phyloP scores from a whole-genome alignment of 2,329 filamentous ascomycete species.

The Pyrenochaeta sp. region DNA sequence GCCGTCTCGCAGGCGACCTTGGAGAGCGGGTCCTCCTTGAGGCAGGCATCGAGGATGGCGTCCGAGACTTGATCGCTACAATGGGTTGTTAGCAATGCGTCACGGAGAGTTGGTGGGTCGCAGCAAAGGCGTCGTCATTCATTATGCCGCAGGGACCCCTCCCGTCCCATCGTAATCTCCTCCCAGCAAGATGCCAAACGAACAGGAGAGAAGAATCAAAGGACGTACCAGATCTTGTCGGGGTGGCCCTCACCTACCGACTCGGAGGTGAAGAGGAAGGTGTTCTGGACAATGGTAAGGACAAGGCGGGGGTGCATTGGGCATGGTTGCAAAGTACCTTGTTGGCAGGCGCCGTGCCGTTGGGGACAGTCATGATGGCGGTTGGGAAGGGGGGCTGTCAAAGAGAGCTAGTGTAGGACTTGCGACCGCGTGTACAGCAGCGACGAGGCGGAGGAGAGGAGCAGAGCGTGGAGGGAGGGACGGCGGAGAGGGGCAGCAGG shows the following conservation, averaged over 20 bases:
- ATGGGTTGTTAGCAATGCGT: conserved; percentile 29
- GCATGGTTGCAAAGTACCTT: conserved; percentile 31
- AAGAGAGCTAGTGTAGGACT: conserved; percentile 48
- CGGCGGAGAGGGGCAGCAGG: conserved; percentile 37
- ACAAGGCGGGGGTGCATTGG: conserved; percentile 15
- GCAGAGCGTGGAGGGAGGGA: conserved; percentile 20
- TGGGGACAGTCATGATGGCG: conserved; percentile 38
- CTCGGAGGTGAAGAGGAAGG: conserved; percentile 61
- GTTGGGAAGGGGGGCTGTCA: conserved; percentile 22
- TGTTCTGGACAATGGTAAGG: conserved; percentile 40
- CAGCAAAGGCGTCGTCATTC: not conserved
- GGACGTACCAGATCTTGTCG: conserved; percentile 83
- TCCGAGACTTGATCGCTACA: conserved; percentile 92
- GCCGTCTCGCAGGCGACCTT: conserved; percentile 99
- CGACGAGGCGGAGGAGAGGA: conserved; percentile 30
- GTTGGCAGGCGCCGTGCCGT: conserved; percentile 28
- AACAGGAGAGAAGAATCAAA: not conserved
- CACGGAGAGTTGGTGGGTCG: not conserved
- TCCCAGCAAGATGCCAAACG: conserved; percentile 2
- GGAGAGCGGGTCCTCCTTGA: conserved; percentile 92
- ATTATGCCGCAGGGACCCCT: not conserved
- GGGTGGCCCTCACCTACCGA: conserved; percentile 71
- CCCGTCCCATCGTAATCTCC: not conserved
- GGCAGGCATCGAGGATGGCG: conserved; percentile 97
- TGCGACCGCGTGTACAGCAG: conserved; percentile 44